Evolutionary conservation across 148 eudicot species (phyloP).

Genomic region (Rhododendron griersonianum): DNA sequence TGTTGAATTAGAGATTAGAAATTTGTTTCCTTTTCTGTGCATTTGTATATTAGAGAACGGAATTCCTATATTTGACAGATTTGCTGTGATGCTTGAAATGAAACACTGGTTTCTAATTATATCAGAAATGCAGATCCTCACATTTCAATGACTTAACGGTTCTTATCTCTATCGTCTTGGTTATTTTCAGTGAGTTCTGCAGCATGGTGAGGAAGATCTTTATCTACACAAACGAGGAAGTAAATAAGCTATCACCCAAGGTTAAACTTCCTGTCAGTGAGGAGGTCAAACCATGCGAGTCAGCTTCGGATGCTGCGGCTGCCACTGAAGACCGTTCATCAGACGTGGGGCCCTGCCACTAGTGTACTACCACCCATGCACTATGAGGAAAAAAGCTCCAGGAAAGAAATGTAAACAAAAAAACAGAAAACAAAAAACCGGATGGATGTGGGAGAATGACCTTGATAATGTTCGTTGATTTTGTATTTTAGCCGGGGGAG

Average conservation of each 20-base stretch:
- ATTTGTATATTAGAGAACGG: background rate
- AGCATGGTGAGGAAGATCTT: conserved; percentile 81
- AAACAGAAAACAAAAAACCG: background rate
- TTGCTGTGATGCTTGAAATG: background rate
- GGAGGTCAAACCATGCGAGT: conserved; percentile 33
- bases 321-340: conserved; percentile 66
- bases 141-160: background rate
- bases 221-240: conserved; percentile 80
- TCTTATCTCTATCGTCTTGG: background rate
- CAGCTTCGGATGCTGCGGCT: conserved; percentile 29
- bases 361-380: conserved; percentile 12
- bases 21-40: background rate
- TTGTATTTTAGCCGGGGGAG: background rate
- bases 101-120: background rate
- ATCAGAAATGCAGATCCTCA: background rate
- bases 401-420: background rate
- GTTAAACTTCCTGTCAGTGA: conserved; percentile 42
- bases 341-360: conserved; percentile 37
- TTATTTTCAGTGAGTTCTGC: conserved; percentile 71
- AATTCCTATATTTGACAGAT: background rate
- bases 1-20: background rate
- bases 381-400: background rate
- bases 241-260: conserved; percentile 76
- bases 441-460: background rate
- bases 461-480: background rate